Base-by-base conservation (phyloP, 78 protist species). In the Cyanophora paradoxa region DNA sequence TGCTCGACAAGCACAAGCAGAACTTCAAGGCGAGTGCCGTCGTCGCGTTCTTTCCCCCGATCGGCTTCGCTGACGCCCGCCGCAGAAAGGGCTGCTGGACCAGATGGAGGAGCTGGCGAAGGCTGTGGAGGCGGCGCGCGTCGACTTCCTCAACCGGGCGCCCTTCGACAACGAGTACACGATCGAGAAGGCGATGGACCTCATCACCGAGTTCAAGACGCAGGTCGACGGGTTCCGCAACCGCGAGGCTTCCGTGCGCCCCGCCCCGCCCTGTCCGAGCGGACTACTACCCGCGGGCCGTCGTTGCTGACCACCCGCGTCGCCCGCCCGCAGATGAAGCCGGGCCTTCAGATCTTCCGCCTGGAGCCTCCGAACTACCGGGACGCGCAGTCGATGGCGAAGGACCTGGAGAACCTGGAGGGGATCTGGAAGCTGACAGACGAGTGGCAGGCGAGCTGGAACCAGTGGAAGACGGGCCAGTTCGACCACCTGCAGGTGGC, bases 321-420 rank as follows among this genome's bases (percentile, higher is more conserved):
- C n/a, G n/a, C n/a, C n/a, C n/a, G n/a, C n/a, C n/a, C n/a, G 16
- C 4, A 39, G 37, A 48, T 90, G 44, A 34, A 30, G 28, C 16
- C 26, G 6, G 94, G 91, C 0, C 66, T 90, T 56, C 76, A 64
- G 28, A 36, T 86, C 36, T 88, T 88, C 68, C 1, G 20, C 30
- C 36, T 88, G 36, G 87, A 77, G 1, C 71, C 39, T 26, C 76
- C 78, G 37, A 71, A 40, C 39, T 31, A 44, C 50, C 7, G 41
- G 39, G 90, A 85, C 36, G 1, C 82, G 34, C 28, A 19, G n/a
- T 20, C 1, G 33, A 74, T 28, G 14, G 48, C 1, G 26, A 2
- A 10, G 20, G 93, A 88, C 30, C 40, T 83, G 31, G 83, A 56
- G 22, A 1, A 33, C 30, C 88, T 88, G 52, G 31, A 56, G 26